phyloP scores from a whole-genome alignment of 192 early-diverging fungal genomes.

The Pilaira anomala region DNA sequence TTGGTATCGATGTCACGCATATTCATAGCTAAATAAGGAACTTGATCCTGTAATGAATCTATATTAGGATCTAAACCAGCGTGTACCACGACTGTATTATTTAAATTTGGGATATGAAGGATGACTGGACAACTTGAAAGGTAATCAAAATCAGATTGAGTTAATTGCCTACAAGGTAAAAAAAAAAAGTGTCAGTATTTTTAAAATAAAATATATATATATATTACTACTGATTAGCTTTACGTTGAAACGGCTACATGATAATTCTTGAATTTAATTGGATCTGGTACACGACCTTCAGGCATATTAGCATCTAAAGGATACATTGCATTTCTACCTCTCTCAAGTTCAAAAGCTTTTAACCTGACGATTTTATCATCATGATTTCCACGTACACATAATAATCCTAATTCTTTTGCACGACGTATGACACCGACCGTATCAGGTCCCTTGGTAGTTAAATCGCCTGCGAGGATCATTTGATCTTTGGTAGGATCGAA shows the following conservation, averaged over 20 bases:
- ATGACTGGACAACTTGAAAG: conserved; percentile 54
- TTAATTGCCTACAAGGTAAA: conserved; percentile 26
- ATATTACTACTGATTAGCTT: conserved; percentile 7
- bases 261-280: conserved; percentile 26
- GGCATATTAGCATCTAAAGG: conserved; percentile 12
- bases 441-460: conserved; percentile 62
- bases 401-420: conserved; percentile 44
- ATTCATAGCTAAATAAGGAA: conserved; percentile 58
- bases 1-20: conserved; percentile 52
- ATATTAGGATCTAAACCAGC: conserved; percentile 58
- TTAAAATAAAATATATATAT: conserved; percentile 5
- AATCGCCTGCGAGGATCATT: conserved; percentile 65
- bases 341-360: conserved; percentile 29
- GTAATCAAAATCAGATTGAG: conserved; percentile 46
- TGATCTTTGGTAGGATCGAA: conserved; percentile 43
- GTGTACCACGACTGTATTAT: conserved; percentile 62
- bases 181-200: neutral
- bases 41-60: conserved; percentile 46
- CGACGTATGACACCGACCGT: conserved; percentile 54
- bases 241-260: conserved; percentile 39
- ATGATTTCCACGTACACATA: conserved; percentile 71
- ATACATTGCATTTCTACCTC: conserved; percentile 14
- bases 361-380: conserved; percentile 68
- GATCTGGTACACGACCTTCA: conserved; percentile 35
- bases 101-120: conserved; percentile 40